Evolutionary conservation across 352 stramenopile genomes (phyloP), one percentile per base, ranked within the genome.

Genomic region (Phytophthora macrochlamydospora): DNA sequence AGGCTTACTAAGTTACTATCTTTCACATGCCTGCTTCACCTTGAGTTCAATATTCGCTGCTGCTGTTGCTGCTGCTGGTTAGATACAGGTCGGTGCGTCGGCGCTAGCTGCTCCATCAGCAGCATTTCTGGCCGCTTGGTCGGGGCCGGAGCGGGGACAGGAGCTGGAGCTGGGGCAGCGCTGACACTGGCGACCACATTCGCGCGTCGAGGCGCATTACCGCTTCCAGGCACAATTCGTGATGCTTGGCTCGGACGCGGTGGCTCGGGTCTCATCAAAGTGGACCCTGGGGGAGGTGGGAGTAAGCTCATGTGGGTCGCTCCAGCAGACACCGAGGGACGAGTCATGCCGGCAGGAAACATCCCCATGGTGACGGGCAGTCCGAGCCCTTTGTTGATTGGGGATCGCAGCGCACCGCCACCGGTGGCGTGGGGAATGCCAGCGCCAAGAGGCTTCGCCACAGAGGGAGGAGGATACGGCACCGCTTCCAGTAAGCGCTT

Each of bases 401-500:
- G 55, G 56, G 61, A 70, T 30, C 62, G 51, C 35, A 74, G 70
- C 4, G 40, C 48, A 59, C 48, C 30, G 48, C 35, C 48, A 30
- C 18, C 18, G 32, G 58, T 28, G 46, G 69, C 62, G 57, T 68
- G 67, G 61, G 42, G 62, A 35, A 62, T 59, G 32, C 56, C 77
- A 14, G 45, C 77, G 56, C 40, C 73, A 63, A 58, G 79, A 40
- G 31, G 67, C 61, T 66, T 81, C 51, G 50, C 68, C 70, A 64
- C 78, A 53, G 18, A 24, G 18, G 18, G 18, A 24, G 64, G 58
- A 1, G 74, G 79, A 18, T 78, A 79, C 33, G 82, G 79, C 31
- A 93, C 81, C 31, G 87, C 75, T 72, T 93, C 85, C 44, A 93
- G 71, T 52, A 95, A 66, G 18, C 86, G 84, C 67, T 89, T 89